Evolutionary conservation across 768 basidiomycete genomes (phyloP).

Genomic region (Collybia mongolica): DNA sequence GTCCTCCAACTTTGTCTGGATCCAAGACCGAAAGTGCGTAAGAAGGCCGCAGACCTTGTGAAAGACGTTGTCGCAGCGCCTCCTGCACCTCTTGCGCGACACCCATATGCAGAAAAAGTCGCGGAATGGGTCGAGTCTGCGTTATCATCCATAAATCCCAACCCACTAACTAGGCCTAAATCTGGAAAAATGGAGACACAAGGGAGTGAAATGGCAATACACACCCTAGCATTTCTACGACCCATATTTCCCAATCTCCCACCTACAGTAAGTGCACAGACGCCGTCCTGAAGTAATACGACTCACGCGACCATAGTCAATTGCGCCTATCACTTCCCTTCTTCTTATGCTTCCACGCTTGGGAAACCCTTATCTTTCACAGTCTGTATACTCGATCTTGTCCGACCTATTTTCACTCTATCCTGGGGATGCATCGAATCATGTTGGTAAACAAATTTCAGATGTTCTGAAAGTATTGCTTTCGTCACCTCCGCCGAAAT

Average conservation of each 20-base stretch:
- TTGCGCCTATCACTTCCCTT: slow-evolving; percentile 65
- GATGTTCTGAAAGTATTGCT: slow-evolving; percentile 67
- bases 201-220: slow-evolving; percentile 73
- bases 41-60: slow-evolving; percentile 84
- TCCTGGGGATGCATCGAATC: slow-evolving; percentile 46
- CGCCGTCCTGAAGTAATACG: slow-evolving; percentile 3
- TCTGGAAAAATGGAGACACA: slow-evolving; percentile 51
- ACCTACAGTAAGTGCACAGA: slow-evolving; percentile 54
- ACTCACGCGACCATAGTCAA: slow-evolving; percentile 45
- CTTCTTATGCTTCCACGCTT: slow-evolving; percentile 84
- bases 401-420: slow-evolving; percentile 72
- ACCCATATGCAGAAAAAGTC: slow-evolving; percentile 85
- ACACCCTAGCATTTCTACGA: slow-evolving; percentile 71
- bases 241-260: slow-evolving; percentile 63
- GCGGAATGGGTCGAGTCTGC: slow-evolving; percentile 75
- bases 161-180: slow-evolving; percentile 61
- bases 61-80: slow-evolving; percentile 74
- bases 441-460: slow-evolving; percentile 53
- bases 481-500: slow-evolving; percentile 64
- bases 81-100: slow-evolving; percentile 70
- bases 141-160: slow-evolving; percentile 63
- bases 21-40: slow-evolving; percentile 91
- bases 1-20: slow-evolving; percentile 84
- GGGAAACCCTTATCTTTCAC: slow-evolving; percentile 86
- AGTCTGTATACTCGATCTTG: slow-evolving; percentile 83